A percentile compares a stretch with the other conserved stretches of the same genome.
phyloP scores from a whole-genome alignment of 116 monocot genomes.

The Iris pallida region DNA sequence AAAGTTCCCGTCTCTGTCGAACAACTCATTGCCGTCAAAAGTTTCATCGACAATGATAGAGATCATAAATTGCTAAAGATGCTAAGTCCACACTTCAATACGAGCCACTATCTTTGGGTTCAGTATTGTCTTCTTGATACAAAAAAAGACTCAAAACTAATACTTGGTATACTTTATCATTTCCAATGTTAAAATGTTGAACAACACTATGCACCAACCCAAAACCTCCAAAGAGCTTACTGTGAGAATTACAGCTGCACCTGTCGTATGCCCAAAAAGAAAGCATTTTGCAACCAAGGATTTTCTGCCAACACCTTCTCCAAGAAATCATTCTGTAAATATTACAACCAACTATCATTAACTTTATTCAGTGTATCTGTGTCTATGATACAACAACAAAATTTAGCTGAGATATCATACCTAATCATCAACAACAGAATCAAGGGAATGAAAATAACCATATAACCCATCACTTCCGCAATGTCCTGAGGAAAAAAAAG shows the following conservation, averaged over 20 bases:
- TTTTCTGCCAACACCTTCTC: slow-evolving; percentile 54
- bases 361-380: not conserved
- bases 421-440: slow-evolving; percentile 75
- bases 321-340: slow-evolving; percentile 59
- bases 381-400: not conserved
- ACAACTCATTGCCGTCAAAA: no score
- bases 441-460: slow-evolving; percentile 91
- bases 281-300: slow-evolving; percentile 73
- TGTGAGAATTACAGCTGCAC: slow-evolving; percentile 80
- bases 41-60: no score
- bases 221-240: slow-evolving; percentile 25
- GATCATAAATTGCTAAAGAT: slow-evolving; percentile 71
- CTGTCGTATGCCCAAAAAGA: slow-evolving; percentile 89
- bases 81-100: slow-evolving; percentile 65
- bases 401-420: slow-evolving; percentile 23
- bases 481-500: slow-evolving; percentile 44
- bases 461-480: slow-evolving; percentile 91
- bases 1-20: no score
- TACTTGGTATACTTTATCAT: not conserved
- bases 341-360: not conserved
- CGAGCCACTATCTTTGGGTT: slow-evolving; percentile 55
- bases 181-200: no score
- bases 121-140: slow-evolving; percentile 38
- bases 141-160: not conserved
- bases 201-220: not conserved